phyloP scores from a whole-genome alignment of 192 early-diverging fungal species.

The Paraglomus brasilianum region DNA sequence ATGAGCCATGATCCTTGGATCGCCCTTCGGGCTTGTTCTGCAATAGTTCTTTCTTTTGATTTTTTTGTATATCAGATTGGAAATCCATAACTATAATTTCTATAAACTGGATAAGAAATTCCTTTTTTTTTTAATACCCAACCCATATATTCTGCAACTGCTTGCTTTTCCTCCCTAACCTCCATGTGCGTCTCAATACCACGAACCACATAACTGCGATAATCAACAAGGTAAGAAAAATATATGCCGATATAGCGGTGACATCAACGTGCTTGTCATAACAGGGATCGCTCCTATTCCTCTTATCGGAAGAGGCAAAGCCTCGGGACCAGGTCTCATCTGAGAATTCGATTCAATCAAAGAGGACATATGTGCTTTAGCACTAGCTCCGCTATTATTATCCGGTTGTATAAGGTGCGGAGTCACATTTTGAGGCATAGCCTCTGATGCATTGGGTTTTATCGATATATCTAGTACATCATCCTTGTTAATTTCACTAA shows the following conservation, averaged over 20 bases:
- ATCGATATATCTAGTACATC: constrained; percentile 10
- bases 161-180: too few relatives aligned
- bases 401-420: background rate
- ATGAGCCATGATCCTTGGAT: too few relatives aligned
- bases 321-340: background rate
- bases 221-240: background rate
- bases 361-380: background rate
- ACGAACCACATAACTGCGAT: background rate
- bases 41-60: constrained; percentile 9
- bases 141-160: too few relatives aligned
- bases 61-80: constrained; percentile 5
- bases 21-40: too few relatives aligned
- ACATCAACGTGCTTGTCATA: constrained; percentile 4
- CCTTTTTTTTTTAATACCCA: too few relatives aligned
- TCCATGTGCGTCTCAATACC: background rate
- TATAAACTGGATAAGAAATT: too few relatives aligned
- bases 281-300: constrained; percentile 1
- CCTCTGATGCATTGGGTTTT: background rate
- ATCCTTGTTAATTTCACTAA: too few relatives aligned
- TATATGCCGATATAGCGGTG: constrained; percentile 2
- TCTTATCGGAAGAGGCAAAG: background rate
- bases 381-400: background rate
- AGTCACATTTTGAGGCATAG: background rate
- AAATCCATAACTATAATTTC: constrained; percentile 7
- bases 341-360: constrained; percentile 3